These are phyloP conservation scores for Graphilbum fragrans DNA, from an alignment of 2,329 filamentous ascomycete genomes.

Conservation along the genomic window DNA sequence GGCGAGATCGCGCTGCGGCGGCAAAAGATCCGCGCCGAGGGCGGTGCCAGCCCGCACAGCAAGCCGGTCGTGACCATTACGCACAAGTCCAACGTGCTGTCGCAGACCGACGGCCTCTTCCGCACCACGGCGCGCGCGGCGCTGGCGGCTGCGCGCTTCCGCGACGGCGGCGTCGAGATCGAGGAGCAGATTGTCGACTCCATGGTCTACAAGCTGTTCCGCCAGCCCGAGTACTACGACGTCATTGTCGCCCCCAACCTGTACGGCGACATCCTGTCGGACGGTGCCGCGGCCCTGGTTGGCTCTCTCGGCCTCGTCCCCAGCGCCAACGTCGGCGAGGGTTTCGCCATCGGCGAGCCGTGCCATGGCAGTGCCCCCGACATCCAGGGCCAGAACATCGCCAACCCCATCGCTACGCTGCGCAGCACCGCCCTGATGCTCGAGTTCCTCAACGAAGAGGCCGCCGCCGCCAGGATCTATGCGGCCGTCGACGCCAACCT, in stretches of 20 bases:
- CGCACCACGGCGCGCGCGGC: conserved; percentile 65
- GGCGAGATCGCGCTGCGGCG: conserved; percentile 86
- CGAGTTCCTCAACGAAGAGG: conserved; percentile 82
- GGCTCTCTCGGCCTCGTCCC: conserved; percentile 87
- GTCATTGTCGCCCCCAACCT: conserved; percentile 96
- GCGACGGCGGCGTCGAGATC: conserved; percentile 39
- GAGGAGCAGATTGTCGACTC: conserved; percentile 99
- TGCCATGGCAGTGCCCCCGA: conserved; percentile 95
- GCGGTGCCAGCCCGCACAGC: conserved; percentile 47
- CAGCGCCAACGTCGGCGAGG: conserved; percentile 86
- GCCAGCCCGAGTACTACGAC: conserved; percentile 88
- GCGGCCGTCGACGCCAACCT: conserved; percentile 83
- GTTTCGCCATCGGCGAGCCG: conserved; percentile 93
- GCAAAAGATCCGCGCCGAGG: conserved; percentile 59
- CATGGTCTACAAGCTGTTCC: conserved; percentile 99
- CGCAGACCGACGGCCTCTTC: conserved; percentile 94
- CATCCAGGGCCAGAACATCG: conserved; percentile 83
- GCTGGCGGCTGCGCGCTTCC: conserved; percentile 54
- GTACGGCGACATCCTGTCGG: conserved; percentile 93
- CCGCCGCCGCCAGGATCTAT: conserved; percentile 82
- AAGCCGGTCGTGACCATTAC: conserved; percentile 82
- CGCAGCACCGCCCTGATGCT: conserved; percentile 88
- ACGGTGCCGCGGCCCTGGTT: conserved; percentile 88
- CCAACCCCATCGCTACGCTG: conserved; percentile 93
- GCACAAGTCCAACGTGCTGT: conserved; percentile 96